Percentiles rank a stretch among this genome's conserved stretches.
phyloP scores from a whole-genome alignment of 441 rosid species.

The Jatropha podagrica region DNA sequence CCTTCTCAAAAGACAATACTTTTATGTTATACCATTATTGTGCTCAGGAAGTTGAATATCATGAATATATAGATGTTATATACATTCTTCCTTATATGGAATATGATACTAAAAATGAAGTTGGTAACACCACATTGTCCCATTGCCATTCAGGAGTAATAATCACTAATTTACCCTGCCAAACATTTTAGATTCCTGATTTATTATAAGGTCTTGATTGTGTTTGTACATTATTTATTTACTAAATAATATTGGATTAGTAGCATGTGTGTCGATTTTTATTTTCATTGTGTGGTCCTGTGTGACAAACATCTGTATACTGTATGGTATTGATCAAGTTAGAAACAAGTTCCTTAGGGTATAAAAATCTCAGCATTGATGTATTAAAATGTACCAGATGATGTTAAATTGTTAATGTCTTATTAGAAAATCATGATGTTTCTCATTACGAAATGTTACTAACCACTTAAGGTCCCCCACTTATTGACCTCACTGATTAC shows the following conservation, averaged over 20 bases:
- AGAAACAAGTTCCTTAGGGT: not conserved
- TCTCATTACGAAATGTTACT: conserved; percentile 10
- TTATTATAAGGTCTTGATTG: not conserved
- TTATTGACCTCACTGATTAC: not conserved
- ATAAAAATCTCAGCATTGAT: not conserved
- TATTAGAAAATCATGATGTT: not conserved
- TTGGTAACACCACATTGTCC: not conserved
- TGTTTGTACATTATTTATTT: not conserved
- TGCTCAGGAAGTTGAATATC: conserved; percentile 51
- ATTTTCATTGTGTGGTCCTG: not conserved
- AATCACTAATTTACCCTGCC: not conserved
- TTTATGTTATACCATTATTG: conserved; percentile 71
- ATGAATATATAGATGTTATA: not conserved
- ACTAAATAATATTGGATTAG: not conserved
- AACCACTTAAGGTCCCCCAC: conserved; percentile 10
- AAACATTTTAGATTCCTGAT: not conserved
- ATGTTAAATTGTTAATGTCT: not conserved
- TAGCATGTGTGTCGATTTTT: not conserved
- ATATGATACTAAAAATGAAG: not conserved
- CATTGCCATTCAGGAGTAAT: not conserved
- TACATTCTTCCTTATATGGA: too few relatives aligned
- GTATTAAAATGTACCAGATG: conserved; percentile 7
- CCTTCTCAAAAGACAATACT: conserved; percentile 59
- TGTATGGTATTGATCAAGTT: not conserved
- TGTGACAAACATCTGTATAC: not conserved